These are phyloP conservation scores for Gyrodon lividus DNA, from an alignment of 768 basidiomycete species.

Conservation along the genomic window DNA sequence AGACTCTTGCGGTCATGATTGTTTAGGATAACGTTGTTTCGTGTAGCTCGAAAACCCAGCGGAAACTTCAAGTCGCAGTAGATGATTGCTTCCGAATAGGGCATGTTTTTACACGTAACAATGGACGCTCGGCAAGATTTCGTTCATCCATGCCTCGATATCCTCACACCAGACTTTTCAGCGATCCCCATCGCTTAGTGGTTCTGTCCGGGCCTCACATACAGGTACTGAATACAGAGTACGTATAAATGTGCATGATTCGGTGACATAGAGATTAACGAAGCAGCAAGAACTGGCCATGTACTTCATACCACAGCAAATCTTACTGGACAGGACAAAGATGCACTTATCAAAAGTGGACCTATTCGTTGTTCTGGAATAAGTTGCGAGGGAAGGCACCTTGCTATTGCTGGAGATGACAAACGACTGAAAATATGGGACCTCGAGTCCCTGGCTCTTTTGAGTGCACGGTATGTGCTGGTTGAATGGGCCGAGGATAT, in stretches of 20 bases:
- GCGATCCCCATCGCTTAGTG: constrained; percentile 34
- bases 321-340: constrained; percentile 30
- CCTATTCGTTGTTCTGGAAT: constrained; percentile 60
- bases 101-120: not conserved
- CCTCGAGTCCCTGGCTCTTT: constrained; percentile 50
- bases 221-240: constrained; percentile 57
- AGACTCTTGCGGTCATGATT: constrained; percentile 21
- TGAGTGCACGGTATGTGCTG: constrained; percentile 58
- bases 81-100: constrained; percentile 1
- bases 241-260: constrained; percentile 23
- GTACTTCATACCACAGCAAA: constrained; percentile 45
- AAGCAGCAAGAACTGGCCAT: constrained; percentile 47
- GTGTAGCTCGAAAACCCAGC: too few relatives aligned
- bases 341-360: constrained; percentile 44
- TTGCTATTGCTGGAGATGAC: constrained; percentile 74
- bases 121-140: not conserved
- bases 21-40: not conserved
- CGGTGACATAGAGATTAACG: constrained; percentile 2
- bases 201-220: constrained; percentile 62
- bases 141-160: constrained; percentile 36
- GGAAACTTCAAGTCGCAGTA: too few relatives aligned
- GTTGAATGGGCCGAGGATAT: not conserved
- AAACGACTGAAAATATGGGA: constrained; percentile 80
- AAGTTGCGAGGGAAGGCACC: constrained; percentile 41
- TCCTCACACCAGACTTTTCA: constrained; percentile 52